Evolutionary conservation across 345 rosid species (phyloP).

Genomic region (rapeseed (Brassica napus)): DNA sequence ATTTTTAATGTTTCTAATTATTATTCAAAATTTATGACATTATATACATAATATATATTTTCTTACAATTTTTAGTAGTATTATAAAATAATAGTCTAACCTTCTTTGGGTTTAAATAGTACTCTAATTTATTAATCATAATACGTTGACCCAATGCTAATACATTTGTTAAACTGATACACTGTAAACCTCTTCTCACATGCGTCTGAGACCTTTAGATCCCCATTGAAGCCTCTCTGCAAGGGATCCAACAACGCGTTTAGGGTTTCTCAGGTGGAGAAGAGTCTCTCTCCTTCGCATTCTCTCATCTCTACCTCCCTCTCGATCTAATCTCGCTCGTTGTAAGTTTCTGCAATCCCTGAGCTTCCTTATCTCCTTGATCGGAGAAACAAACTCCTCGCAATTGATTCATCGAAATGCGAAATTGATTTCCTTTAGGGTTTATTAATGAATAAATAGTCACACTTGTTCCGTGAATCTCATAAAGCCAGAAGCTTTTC

Average conservation of each 20-base stretch:
- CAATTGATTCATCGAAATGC: background rate
- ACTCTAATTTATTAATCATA: background rate
- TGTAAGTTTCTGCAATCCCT: background rate
- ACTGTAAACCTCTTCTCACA: background rate
- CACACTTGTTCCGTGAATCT: background rate
- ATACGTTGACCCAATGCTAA: background rate
- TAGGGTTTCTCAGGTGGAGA: conserved; percentile 26
- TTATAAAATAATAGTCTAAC: background rate
- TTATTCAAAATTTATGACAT: too few relatives aligned
- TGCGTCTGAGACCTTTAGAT: conserved; percentile 16
- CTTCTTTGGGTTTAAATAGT: background rate
- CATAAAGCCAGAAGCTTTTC: background rate
- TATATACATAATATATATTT: too few relatives aligned
- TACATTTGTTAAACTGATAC: background rate
- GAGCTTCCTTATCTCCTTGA: background rate
- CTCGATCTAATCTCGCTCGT: conserved; percentile 4
- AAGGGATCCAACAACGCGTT: background rate
- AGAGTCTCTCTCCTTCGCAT: background rate
- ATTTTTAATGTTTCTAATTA: too few relatives aligned
- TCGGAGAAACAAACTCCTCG: background rate
- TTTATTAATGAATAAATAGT: background rate
- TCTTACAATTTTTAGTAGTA: too few relatives aligned
- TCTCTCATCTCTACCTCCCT: background rate
- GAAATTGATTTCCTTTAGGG: background rate
- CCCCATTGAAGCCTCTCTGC: conserved; percentile 9